Conservation (phyloP, 768 basidiomycete species). For the Nidularia pulvinata region DNA sequence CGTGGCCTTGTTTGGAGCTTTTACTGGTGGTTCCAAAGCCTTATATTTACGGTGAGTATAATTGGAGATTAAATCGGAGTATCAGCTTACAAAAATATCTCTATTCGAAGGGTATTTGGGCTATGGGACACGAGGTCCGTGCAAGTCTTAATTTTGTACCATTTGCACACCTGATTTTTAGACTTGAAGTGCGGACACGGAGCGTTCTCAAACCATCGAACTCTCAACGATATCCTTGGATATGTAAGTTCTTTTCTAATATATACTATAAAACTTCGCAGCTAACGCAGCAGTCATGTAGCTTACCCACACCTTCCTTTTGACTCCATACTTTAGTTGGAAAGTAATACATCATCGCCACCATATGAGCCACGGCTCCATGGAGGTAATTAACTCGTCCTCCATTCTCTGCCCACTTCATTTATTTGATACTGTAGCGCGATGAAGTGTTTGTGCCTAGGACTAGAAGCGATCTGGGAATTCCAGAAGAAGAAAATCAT, state of each 20-base stretch:
- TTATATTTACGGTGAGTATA: conserved; percentile 40
- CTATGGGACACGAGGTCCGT: conserved; percentile 54
- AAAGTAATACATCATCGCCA: conserved; percentile 54
- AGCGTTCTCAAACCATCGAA: conserved; percentile 48
- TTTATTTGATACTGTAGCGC: conserved; percentile 29
- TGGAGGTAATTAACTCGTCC: conserved; percentile 23
- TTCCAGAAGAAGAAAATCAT: conserved; percentile 34
- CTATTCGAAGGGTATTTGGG: conserved; percentile 37
- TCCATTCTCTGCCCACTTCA: no score
- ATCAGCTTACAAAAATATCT: no score
- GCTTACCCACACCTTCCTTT: conserved; percentile 45
- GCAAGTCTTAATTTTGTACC: background rate
- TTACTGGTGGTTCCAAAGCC: conserved; percentile 61
- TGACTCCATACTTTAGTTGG: conserved; percentile 58
- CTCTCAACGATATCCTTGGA: conserved; percentile 47
- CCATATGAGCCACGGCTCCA: conserved; percentile 48
- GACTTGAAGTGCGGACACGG: conserved; percentile 49
- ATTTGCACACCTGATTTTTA: background rate
- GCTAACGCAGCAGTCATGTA: no score
- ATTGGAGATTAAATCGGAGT: no score
- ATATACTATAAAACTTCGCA: no score
- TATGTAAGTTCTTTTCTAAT: conserved; percentile 15
- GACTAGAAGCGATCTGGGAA: conserved; percentile 52
- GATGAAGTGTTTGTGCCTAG: conserved; percentile 64
- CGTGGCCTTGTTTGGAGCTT: no score